Base-by-base conservation (phyloP, 2,329 filamentous ascomycete genomes). In the Balansia obtecta region DNA sequence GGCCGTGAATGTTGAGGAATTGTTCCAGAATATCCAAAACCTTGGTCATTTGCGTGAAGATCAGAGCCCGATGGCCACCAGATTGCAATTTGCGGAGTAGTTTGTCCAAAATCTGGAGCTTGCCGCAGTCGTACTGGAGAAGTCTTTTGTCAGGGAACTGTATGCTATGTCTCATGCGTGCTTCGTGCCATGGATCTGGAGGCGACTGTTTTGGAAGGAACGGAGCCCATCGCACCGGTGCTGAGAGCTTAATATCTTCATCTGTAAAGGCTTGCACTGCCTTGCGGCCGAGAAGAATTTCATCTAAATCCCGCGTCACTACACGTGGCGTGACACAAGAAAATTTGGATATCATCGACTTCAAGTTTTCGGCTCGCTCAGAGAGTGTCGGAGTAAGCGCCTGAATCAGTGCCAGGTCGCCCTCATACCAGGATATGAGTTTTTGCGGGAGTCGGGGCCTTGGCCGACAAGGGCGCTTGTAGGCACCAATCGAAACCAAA, bases 31-130 rank as follows among this genome's bases (percentile, higher is more conserved):
- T 95, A 65, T 99, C 91, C 16, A 99, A 76, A 44, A 97, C 93
- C 65, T 95, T 95, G 45, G 93, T 97, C 93, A 99, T 98, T 63
- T 99, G 93, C 0, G 94, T 97, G 67, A 99, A 99, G 64, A 99
- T 98, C 47, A 99, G 75, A 10, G 89, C 93, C 8, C 94, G 87
- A 61, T 97, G 93, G 1, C 90, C 89, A 39, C 88, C 89, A 2
- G 86, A 80, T 68, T 97, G 90, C 8, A 98, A 76, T 54, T 86
- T 83, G 10, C 93, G 85, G 13, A 98, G 76, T 2, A 98, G 76
- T 53, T 83, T 83, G 61, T 94, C 93, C 15, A 98, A 77, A 16
- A 85, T 83, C 61, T 98, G 93, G 3, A 98, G 78, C 66, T 98
- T 98, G 58, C 93, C 93, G 61, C 93, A 97, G 67, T 98, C 93